Conservation (phyloP, 1,284 basidiomycete species). For the Stereum hirsutum region DNA sequence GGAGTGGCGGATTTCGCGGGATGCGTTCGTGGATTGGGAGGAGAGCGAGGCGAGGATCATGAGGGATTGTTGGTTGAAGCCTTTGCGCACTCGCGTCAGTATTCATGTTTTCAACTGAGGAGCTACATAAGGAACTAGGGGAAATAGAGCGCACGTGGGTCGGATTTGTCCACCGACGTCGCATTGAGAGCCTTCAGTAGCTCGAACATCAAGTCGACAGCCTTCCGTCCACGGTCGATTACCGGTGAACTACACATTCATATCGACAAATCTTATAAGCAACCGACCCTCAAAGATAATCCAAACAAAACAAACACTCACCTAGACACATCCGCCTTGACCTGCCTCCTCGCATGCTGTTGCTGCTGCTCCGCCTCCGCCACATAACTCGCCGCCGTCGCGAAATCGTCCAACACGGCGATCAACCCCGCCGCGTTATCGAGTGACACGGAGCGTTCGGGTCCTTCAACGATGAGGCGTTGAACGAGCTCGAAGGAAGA, state of each 20-base stretch:
- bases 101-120: slow-evolving; percentile 11
- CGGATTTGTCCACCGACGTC: slow-evolving; percentile 34
- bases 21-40: slow-evolving; percentile 80
- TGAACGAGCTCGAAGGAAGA: slow-evolving; percentile 74
- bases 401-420: slow-evolving; percentile 83
- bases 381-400: slow-evolving; percentile 56
- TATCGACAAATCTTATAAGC: background rate
- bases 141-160: slow-evolving; percentile 6
- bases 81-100: slow-evolving; percentile 26
- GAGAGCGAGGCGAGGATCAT: slow-evolving; percentile 74
- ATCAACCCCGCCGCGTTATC: slow-evolving; percentile 84
- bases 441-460: slow-evolving; percentile 48
- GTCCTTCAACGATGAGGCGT: slow-evolving; percentile 49
- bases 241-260: slow-evolving; percentile 64
- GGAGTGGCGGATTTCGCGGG: slow-evolving; percentile 78
- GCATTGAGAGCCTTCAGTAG: slow-evolving; percentile 56
- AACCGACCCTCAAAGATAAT: no score
- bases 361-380: slow-evolving; percentile 49
- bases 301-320: slow-evolving; percentile 22
- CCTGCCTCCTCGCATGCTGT: slow-evolving; percentile 39
- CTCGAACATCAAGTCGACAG: slow-evolving; percentile 74
- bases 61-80: slow-evolving; percentile 78
- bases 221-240: slow-evolving; percentile 73
- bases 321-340: slow-evolving; percentile 45
- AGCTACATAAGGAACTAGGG: background rate